Evolutionary conservation across 768 basidiomycete species (phyloP).

Genomic region (Epithele typhae): DNA sequence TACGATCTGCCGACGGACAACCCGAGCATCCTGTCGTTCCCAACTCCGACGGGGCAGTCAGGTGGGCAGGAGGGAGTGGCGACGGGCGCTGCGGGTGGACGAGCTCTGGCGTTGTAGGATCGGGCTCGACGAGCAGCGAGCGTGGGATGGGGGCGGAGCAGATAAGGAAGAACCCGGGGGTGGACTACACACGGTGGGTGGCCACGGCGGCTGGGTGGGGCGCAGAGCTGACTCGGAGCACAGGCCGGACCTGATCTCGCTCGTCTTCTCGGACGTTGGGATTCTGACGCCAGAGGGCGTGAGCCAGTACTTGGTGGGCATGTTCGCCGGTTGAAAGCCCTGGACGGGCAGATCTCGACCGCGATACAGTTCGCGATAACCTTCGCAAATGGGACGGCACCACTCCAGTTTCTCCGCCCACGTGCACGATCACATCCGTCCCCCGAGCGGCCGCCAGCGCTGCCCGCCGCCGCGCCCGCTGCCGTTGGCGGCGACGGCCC

Average conservation of each 20-base stretch:
- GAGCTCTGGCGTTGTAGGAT: conserved; percentile 1
- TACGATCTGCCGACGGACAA: conserved; percentile 85
- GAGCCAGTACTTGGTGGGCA: conserved; percentile 92
- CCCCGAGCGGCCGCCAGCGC: too few species aligned
- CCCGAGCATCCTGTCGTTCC: conserved; percentile 69
- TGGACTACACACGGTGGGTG: conserved; percentile 86
- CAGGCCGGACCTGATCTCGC: conserved; percentile 88
- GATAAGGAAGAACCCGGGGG: conserved; percentile 79
- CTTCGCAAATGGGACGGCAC: conserved; percentile 21
- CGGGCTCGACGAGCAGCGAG: conserved; percentile 17
- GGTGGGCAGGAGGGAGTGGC: conserved; percentile 11
- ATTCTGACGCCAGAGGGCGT: conserved; percentile 90
- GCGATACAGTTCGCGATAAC: conserved; percentile 37
- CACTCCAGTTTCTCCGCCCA: conserved; percentile 17
- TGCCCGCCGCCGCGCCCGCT: too few species aligned
- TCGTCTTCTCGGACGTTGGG: conserved; percentile 93
- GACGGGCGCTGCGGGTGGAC: neutral
- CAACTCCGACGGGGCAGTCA: conserved; percentile 28
- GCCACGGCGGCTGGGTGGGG: too few species aligned
- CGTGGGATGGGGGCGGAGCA: conserved; percentile 75
- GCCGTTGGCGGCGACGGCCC: too few species aligned
- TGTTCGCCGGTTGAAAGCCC: conserved; percentile 68
- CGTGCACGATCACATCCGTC: conserved; percentile 16
- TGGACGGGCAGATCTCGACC: conserved; percentile 21
- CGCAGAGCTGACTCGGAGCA: conserved; percentile 11